A percentile compares a stretch with the other conserved stretches of the same genome.
phyloP scores from a whole-genome alignment of 2,329 filamentous ascomycete genomes.

The Fusarium dimerum region DNA sequence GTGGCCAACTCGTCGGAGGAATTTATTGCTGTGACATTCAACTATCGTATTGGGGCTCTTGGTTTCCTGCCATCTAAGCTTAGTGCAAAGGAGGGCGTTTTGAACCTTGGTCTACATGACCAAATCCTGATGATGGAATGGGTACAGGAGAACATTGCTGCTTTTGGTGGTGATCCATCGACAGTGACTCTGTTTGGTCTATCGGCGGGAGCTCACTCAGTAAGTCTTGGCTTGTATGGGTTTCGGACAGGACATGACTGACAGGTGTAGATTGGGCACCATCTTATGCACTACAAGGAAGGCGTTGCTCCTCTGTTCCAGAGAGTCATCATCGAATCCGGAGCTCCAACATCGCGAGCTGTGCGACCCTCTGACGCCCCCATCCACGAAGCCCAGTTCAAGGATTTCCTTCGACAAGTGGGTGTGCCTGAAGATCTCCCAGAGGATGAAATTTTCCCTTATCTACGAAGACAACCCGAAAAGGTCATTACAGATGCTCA shows the following conservation, averaged over 20 bases:
- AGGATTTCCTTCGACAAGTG: constrained; percentile 18
- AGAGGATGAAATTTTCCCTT: constrained; percentile 41
- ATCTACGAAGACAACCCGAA: constrained; percentile 45
- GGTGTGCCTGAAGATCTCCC: constrained; percentile 17
- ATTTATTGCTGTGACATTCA: constrained; percentile 52
- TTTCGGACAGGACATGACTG: rapidly evolving
- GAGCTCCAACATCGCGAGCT: constrained; percentile 54
- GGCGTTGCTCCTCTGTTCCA: constrained; percentile 49
- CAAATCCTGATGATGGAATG: constrained; percentile 53
- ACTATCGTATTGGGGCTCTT: constrained; percentile 56
- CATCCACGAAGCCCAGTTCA: constrained; percentile 58
- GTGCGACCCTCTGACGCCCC: constrained; percentile 57
- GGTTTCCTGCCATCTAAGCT: constrained; percentile 62
- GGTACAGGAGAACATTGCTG: constrained; percentile 54
- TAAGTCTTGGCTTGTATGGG: constrained; percentile 18
- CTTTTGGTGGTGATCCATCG: constrained; percentile 53
- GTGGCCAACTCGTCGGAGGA: constrained; percentile 53
- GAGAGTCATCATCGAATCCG: constrained; percentile 57
- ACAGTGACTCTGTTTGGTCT: constrained; percentile 40
- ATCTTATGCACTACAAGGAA: constrained; percentile 53
- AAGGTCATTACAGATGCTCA: constrained; percentile 38
- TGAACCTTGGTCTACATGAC: constrained; percentile 57
- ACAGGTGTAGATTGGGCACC: constrained; percentile 60
- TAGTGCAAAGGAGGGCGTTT: constrained; percentile 49
- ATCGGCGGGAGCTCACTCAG: constrained; percentile 54